Conservation (phyloP, 2,329 filamentous ascomycete species). For the Arachnomyces sp. region DNA sequence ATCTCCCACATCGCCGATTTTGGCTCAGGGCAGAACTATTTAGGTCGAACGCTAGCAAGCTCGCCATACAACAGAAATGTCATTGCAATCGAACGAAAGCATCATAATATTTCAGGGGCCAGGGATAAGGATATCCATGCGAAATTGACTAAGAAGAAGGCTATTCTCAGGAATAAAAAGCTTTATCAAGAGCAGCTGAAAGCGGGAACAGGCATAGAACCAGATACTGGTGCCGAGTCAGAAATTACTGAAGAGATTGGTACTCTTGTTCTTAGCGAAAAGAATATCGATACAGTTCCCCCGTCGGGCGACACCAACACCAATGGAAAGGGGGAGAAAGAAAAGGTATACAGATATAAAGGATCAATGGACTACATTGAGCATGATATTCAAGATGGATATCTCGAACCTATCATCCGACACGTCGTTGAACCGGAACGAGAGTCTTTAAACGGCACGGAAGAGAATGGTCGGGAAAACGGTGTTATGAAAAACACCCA, state of each 20-base stretch:
- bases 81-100: constrained; percentile 81
- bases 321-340: background rate
- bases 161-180: constrained; percentile 77
- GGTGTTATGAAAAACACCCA: too few relatives aligned
- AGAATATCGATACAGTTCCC: too few relatives aligned
- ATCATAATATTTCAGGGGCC: constrained; percentile 79
- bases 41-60: constrained; percentile 78
- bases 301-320: too few relatives aligned
- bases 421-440: constrained; percentile 24
- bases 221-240: too few relatives aligned
- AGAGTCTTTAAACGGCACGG: constrained; percentile 14
- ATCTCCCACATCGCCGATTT: constrained; percentile 92
- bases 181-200: constrained; percentile 17
- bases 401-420: constrained; percentile 33
- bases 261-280: too few relatives aligned
- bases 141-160: constrained; percentile 61
- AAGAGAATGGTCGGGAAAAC: too few relatives aligned
- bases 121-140: constrained; percentile 77
- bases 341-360: constrained; percentile 1
- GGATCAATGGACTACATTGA: constrained; percentile 38
- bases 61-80: constrained; percentile 79
- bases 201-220: too few relatives aligned
- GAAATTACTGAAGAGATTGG: too few relatives aligned
- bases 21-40: constrained; percentile 92
- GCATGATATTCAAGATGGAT: constrained; percentile 37